Conservation (phyloP, 2,329 filamentous ascomycete species). For the Dactylellina parvicollis region DNA sequence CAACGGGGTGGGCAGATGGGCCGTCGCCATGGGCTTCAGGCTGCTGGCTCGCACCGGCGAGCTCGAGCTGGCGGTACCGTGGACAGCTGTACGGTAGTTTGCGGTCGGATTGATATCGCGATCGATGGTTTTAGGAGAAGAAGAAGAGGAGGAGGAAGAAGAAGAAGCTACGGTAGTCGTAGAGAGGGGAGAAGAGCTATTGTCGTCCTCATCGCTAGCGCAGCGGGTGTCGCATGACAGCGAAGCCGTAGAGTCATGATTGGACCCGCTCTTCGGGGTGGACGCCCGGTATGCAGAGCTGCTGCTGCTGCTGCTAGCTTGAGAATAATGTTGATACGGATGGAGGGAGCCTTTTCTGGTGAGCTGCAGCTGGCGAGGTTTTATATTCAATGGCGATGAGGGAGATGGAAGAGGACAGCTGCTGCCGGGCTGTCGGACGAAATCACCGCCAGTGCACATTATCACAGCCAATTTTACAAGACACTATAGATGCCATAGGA, state of each 20-base stretch:
- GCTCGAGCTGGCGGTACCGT: constrained; percentile 4
- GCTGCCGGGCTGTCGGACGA: constrained; percentile 8
- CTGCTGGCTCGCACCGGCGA: background rate
- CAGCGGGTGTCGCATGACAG: constrained; percentile 41
- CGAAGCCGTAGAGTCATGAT: constrained; percentile 20
- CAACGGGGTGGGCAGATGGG: background rate
- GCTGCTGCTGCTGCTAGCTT: background rate
- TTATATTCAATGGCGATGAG: too few species aligned
- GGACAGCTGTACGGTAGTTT: background rate
- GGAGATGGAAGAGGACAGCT: background rate
- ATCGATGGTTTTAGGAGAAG: background rate
- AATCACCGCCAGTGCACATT: constrained; percentile 26
- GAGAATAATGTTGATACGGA: background rate
- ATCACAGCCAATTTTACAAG: background rate
- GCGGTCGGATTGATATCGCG: background rate
- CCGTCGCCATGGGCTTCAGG: background rate
- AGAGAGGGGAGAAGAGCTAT: background rate
- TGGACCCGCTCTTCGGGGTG: constrained; percentile 8
- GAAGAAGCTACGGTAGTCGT: background rate
- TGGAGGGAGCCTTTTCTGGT: background rate
- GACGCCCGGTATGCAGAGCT: constrained; percentile 6
- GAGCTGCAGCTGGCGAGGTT: too few species aligned
- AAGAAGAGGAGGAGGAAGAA: background rate
- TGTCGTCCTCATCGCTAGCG: constrained; percentile 1
- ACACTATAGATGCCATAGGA: background rate